A percentile compares a stretch with the other conserved stretches of the same genome.
phyloP scores from a whole-genome alignment of 768 basidiomycete genomes.

The Scleroderma bovista region DNA sequence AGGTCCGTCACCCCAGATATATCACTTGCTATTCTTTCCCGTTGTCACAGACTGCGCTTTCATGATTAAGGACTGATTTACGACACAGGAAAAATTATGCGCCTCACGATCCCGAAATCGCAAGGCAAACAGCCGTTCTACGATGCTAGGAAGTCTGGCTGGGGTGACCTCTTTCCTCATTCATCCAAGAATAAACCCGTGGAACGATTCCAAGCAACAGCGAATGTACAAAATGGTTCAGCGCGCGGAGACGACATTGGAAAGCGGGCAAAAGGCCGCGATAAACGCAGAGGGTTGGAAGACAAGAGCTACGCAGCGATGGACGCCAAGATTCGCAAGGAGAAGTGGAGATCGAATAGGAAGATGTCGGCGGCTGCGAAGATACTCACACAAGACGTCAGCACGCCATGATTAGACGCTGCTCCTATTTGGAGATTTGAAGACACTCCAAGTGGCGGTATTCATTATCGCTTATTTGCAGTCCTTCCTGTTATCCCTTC shows the following conservation, averaged over 20 bases:
- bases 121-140: slow-evolving; percentile 95
- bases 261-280: slow-evolving; percentile 35
- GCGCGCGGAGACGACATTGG: slow-evolving; percentile 52
- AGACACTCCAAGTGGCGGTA: no score
- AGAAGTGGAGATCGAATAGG: slow-evolving; percentile 23
- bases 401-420: neutral
- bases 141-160: slow-evolving; percentile 87
- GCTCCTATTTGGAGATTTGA: neutral
- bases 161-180: slow-evolving; percentile 97
- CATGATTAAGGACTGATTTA: slow-evolving; percentile 3
- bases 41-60: slow-evolving; percentile 1
- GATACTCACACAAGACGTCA: neutral
- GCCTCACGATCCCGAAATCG: slow-evolving; percentile 85
- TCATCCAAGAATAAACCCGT: slow-evolving; percentile 72
- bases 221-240: slow-evolving; percentile 24
- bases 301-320: slow-evolving; percentile 24
- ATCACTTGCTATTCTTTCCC: neutral
- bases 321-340: slow-evolving; percentile 33
- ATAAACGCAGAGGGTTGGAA: slow-evolving; percentile 13
- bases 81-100: slow-evolving; percentile 76
- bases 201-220: slow-evolving; percentile 45
- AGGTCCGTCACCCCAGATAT: slow-evolving; percentile 40
- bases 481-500: no score
- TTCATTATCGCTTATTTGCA: no score
- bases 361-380: slow-evolving; percentile 7